These are phyloP conservation scores for Nadsonia commutata DNA, from an alignment of 1,139 yeast genomes.

Conservation along the genomic window DNA sequence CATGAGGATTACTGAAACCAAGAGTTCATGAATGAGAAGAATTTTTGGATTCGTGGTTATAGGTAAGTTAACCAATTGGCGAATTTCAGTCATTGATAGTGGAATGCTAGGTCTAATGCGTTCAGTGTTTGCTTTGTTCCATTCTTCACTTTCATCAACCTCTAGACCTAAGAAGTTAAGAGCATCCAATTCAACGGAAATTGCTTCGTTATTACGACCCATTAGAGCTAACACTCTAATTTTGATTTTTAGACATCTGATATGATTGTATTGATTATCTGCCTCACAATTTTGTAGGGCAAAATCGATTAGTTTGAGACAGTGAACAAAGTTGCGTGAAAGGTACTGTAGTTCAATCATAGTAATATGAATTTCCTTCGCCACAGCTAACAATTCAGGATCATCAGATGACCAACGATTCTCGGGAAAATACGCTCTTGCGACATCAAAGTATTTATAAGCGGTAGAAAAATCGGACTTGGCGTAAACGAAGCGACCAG, in stretches of 20 bases:
- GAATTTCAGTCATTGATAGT: conserved; percentile 30
- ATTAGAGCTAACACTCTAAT: conserved; percentile 30
- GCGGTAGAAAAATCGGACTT: conserved; percentile 21
- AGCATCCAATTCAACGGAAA: conserved; percentile 15
- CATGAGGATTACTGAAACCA: conserved; percentile 29
- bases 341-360: conserved; percentile 17
- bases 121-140: conserved; percentile 17
- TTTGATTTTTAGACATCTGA: conserved; percentile 21
- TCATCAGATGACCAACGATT: conserved; percentile 9
- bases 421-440: conserved; percentile 12
- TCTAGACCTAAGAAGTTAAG: conserved; percentile 15
- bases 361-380: conserved; percentile 14
- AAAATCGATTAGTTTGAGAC: conserved; percentile 13
- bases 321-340: conserved; percentile 15
- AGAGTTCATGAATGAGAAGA: conserved; percentile 29
- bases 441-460: conserved; percentile 16
- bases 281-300: conserved; percentile 6
- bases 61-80: conserved; percentile 22
- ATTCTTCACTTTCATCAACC: conserved; percentile 25
- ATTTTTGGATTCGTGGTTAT: conserved; percentile 22
- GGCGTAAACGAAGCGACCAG: conserved; percentile 18
- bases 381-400: conserved; percentile 5
- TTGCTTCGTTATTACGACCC: conserved; percentile 25
- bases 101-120: conserved; percentile 21
- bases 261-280: conserved; percentile 11